Evolutionary conservation across 2,329 filamentous ascomycete species (phyloP), one percentile per base, ranked within the genome.

Genomic region (Pleomassaria siparia): DNA sequence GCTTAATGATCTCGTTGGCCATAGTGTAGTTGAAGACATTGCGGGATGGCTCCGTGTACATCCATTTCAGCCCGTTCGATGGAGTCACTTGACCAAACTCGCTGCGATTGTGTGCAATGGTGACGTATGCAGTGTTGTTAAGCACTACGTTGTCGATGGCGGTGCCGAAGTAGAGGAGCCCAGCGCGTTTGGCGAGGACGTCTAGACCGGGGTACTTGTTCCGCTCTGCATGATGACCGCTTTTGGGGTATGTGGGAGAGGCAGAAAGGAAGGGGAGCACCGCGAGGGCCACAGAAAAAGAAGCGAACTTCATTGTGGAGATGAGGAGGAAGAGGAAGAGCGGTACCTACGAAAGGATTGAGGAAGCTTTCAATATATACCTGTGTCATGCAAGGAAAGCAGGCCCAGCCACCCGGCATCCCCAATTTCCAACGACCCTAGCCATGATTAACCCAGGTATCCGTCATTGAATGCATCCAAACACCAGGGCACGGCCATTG

Each of bases 71-170:
- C 2, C 78, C 76, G 63, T 88, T 88, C 40, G 79, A 81, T 0
- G 84, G 82, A 0, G 84, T 86, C 21, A 86, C 75, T 37, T 84
- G 79, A 25, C 84, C 85, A 58, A 87, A 87, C 59, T 86, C 82
- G 39, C 72, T 70, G 7, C 61, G 70, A 63, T 84, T 72, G 53
- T 75, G 76, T 33, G 85, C 71, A 50, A 85, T 80, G 16, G 70
- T 64, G 15, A 76, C 69, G 65, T 87, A 88, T 22, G 74, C 59
- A 11, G 69, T 61, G 66, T 87, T 80, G 36, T 70, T 73, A 15
- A 66, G 56, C 16, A 59, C 59, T 18, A 69, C 63, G 32, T 77
- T 79, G 63, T 87, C 81, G 33, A 83, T 81, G 1, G 84, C 83
- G 1, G 82, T 81, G 33, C 80, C 68, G 30, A 83, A 81, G 55